Evolutionary conservation across 129 eudicot genomes (phyloP).

Genomic region (Lactuca sativa): DNA sequence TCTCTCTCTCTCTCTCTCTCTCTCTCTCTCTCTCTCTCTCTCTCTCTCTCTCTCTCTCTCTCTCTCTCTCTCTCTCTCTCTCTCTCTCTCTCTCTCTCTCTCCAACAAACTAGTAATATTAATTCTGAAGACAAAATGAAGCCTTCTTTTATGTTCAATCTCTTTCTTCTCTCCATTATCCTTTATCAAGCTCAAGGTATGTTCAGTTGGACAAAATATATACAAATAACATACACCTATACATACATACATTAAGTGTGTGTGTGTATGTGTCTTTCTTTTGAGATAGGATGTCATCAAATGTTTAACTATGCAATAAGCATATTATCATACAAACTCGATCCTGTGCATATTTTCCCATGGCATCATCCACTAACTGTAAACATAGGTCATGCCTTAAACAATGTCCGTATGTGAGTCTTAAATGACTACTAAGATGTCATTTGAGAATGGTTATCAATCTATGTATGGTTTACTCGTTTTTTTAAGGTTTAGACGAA

Average conservation of each 20-base stretch:
- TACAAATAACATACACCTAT: neutral
- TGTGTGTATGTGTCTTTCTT: neutral
- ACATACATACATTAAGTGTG: neutral
- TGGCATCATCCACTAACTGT: no score
- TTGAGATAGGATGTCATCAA: neutral
- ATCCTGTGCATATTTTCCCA: no score
- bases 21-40: neutral
- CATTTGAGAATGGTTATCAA: neutral
- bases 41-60: neutral
- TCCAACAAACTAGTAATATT: neutral
- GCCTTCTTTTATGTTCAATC: constrained; percentile 28
- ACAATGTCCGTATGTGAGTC: constrained; percentile 2
- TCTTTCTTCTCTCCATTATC: constrained; percentile 41
- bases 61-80: neutral
- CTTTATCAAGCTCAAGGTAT: constrained; percentile 64
- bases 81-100: neutral
- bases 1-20: neutral
- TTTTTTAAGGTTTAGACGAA: constrained; percentile 8
- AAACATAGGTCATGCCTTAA: neutral
- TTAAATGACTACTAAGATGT: neutral
- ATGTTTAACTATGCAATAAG: neutral
- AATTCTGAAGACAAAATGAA: constrained; percentile 36
- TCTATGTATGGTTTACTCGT: neutral
- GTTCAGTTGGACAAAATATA: neutral
- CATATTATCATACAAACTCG: neutral